Conservation (phyloP, 2,329 filamentous ascomycete species). For the Endocalyx cinctus region DNA sequence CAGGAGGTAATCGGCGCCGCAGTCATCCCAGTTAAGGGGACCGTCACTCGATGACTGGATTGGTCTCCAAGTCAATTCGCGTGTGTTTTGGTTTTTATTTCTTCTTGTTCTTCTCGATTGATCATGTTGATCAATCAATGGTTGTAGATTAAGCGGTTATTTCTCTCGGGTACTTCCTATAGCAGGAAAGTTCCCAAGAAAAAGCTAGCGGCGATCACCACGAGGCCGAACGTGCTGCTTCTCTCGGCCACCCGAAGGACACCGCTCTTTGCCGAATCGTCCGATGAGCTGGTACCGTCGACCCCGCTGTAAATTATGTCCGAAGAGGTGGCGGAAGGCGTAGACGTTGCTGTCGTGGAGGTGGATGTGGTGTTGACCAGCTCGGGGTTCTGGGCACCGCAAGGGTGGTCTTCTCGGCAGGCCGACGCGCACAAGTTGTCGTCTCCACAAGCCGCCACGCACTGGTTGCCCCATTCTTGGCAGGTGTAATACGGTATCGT, state of each 20-base stretch:
- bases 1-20: no score
- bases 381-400: conserved; percentile 63
- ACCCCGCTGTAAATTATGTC: conserved; percentile 34
- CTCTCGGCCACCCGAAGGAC: conserved; percentile 13
- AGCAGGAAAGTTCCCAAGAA: conserved; percentile 13
- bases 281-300: conserved; percentile 15
- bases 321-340: conserved; percentile 28
- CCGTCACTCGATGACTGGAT: no score
- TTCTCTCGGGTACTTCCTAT: no score
- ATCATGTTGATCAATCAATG: no score
- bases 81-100: no score
- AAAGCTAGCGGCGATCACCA: conserved; percentile 13
- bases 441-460: conserved; percentile 51
- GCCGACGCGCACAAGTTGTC: conserved; percentile 54
- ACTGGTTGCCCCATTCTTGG: conserved; percentile 66
- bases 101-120: no score
- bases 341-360: conserved; percentile 33
- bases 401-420: conserved; percentile 65
- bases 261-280: conserved; percentile 9
- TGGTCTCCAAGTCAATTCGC: no score
- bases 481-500: conserved; percentile 77
- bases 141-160: no score
- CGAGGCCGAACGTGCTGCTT: conserved; percentile 12
- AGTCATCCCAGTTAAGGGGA: no score
- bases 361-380: conserved; percentile 52